phyloP scores from a whole-genome alignment of 1,284 basidiomycete genomes.

The Rhodotorula sp. region DNA sequence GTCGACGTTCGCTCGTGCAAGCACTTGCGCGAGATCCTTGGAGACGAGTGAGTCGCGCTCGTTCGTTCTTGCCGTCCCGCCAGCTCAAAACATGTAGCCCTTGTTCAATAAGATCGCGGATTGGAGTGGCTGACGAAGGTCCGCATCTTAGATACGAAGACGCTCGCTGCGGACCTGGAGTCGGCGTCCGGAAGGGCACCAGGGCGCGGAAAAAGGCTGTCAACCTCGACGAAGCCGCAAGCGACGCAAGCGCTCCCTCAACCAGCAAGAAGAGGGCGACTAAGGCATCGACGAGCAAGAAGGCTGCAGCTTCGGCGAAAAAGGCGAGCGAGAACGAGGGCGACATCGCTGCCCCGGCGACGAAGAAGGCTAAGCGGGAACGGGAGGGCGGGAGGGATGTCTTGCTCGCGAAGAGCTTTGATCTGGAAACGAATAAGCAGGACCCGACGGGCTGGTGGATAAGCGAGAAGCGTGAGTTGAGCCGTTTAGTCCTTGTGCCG shows the following conservation, averaged over 20 bases:
- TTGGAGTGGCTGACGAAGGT: no score
- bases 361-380: constrained; percentile 20
- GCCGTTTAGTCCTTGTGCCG: constrained; percentile 41
- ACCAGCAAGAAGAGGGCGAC: no score
- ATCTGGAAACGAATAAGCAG: constrained; percentile 57
- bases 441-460: constrained; percentile 67
- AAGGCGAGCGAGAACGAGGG: constrained; percentile 44
- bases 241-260: neutral
- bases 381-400: constrained; percentile 44
- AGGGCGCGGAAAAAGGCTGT: constrained; percentile 12
- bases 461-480: constrained; percentile 64
- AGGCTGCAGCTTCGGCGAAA: no score
- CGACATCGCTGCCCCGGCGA: constrained; percentile 37
- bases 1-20: constrained; percentile 62
- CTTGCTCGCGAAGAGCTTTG: constrained; percentile 63
- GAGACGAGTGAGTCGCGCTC: constrained; percentile 52
- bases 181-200: neutral
- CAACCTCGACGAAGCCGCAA: constrained; percentile 5
- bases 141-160: constrained; percentile 25
- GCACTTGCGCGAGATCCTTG: constrained; percentile 60
- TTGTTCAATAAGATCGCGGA: no score
- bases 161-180: constrained; percentile 8
- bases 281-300: no score
- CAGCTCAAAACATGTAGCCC: neutral
- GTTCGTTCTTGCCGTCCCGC: no score